Base-by-base conservation (phyloP, 1,284 basidiomycete species). In the Phlebopus sp. region DNA sequence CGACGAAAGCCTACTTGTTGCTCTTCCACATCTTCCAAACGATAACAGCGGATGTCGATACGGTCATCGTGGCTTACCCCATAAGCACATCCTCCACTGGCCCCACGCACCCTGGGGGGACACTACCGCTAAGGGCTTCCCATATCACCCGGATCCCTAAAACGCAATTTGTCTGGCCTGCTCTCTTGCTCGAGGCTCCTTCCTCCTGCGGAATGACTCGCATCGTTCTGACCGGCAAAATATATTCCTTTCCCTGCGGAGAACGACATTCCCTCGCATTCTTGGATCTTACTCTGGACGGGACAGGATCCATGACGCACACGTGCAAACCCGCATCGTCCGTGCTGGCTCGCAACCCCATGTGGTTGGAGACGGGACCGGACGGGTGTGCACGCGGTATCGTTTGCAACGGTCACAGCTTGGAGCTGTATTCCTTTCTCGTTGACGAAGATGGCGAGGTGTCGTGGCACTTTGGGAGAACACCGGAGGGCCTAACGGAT, bases 301-400 rank as follows among this genome's bases (percentile, higher is more conserved):
- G 27, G 14, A 17, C 27, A 14, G 37, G 37, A n/a, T 39, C 30
- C 8, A 32, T 17, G 27, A 27, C 25, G 11, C n/a, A 27, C 11
- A 15, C 25, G 14, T 13, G 13, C 27, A 21, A 17, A 3, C n/a
- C 17, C 10, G 18, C 9, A 23, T n/a, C 35, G 4, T 21, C 4
- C 5, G 27, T 42, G 14, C 37, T 34, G 14, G 39, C 5, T 13
- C 10, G 17, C 4, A 13, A 37, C 3, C 17, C 3, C 4, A 8
- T 41, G 31, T 42, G 32, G 38, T 30, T 47, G 31, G 48, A 50
- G n/a, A 25, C 34, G 3, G 43, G 43, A 1, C 48, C 38, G 1
- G 43, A 45, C 17, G 48, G 44, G 11, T 50, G 44, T 25, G 44
- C 31, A 10, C 43, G 48, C 5, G 48, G 48, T 17, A 27, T 46